These are phyloP conservation scores for Thuidium tamariscinum DNA, from an alignment of 225 moss, liverwort and hornwort species.

Conservation along the genomic window DNA sequence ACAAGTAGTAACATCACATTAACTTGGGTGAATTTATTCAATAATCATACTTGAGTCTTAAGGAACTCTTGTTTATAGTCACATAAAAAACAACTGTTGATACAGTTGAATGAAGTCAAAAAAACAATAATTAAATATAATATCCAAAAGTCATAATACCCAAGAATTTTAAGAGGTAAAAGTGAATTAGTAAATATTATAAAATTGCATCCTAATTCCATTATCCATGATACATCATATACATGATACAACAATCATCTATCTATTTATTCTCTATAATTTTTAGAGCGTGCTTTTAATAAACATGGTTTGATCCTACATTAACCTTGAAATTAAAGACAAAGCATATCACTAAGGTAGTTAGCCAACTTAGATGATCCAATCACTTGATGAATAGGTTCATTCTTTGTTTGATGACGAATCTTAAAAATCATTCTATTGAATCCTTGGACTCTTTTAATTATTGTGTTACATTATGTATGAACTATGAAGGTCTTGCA, in stretches of 20 bases:
- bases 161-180: background rate
- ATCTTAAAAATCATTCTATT: background rate
- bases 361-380: background rate
- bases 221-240: fast-evolving
- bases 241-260: background rate
- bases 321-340: fast-evolving
- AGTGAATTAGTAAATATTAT: background rate
- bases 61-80: fast-evolving
- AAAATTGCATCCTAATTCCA: fast-evolving
- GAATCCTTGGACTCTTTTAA: background rate
- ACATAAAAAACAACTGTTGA: background rate
- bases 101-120: too few species aligned
- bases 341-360: fast-evolving
- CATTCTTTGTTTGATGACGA: fast-evolving
- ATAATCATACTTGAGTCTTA: fast-evolving
- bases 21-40: background rate
- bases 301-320: background rate
- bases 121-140: background rate
- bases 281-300: fast-evolving
- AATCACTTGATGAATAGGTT: fast-evolving
- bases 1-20: background rate
- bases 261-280: fast-evolving
- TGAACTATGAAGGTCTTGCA: fast-evolving
- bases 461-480: fast-evolving
- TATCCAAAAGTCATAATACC: background rate